These are phyloP conservation scores for Mortierella sp. DNA, from an alignment of 371 early-diverging fungal genomes.

Conservation along the genomic window DNA sequence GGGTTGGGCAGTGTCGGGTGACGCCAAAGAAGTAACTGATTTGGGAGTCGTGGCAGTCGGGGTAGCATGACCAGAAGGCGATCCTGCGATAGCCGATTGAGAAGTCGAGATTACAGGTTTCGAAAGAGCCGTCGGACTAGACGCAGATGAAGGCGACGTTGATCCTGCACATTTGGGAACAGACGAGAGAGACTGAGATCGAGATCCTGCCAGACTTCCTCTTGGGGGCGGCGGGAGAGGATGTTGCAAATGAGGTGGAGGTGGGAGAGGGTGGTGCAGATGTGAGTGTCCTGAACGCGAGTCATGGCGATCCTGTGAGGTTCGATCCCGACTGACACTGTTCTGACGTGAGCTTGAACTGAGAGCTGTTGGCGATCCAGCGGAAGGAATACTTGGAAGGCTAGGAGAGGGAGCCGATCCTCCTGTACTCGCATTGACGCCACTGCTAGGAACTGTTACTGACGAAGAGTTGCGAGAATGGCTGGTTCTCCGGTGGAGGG, in stretches of 20 bases:
- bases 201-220: neutral
- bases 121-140: neutral
- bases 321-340: neutral
- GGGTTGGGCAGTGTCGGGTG: neutral
- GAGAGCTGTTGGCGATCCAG: neutral
- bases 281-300: conserved; percentile 10
- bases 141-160: conserved; percentile 6
- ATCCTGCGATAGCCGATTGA: conserved; percentile 5
- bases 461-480: conserved; percentile 25
- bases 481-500: conserved; percentile 22
- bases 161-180: conserved; percentile 5
- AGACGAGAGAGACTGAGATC: conserved; percentile 2
- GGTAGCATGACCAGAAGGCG: neutral
- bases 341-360: neutral
- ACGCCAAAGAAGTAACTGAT: neutral
- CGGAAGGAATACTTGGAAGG: neutral
- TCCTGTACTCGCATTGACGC: conserved; percentile 10
- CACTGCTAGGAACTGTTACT: neutral
- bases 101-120: conserved; percentile 12
- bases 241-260: conserved; percentile 32
- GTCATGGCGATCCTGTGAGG: neutral
- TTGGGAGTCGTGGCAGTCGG: conserved; percentile 12
- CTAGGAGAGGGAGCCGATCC: conserved; percentile 1
- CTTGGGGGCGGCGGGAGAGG: conserved; percentile 24
- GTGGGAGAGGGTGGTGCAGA: conserved; percentile 29